A percentile compares a stretch with the other conserved stretches of the same genome.
Conservation (phyloP, 1,284 basidiomycete species). For the Malassezia dermatis region DNA sequence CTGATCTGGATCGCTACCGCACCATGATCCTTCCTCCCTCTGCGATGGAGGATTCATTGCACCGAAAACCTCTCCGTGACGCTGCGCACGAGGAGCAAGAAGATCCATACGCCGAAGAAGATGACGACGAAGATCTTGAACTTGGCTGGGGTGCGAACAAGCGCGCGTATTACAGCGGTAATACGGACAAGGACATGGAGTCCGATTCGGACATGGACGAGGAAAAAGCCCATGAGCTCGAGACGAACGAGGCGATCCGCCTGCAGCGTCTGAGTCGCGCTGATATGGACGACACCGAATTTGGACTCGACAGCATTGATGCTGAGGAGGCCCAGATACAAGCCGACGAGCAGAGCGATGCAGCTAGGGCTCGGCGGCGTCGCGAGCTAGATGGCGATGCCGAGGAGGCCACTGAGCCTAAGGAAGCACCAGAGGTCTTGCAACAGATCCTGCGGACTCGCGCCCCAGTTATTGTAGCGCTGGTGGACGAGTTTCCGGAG, state of each 20-base stretch:
- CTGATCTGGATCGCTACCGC: conserved; percentile 17
- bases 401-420: neutral
- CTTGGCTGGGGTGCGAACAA: conserved; percentile 50
- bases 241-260: conserved; percentile 73
- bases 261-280: conserved; percentile 68
- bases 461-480: conserved; percentile 46
- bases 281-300: conserved; percentile 66
- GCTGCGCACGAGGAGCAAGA: conserved; percentile 48
- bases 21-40: conserved; percentile 7
- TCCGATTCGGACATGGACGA: conserved; percentile 49
- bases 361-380: conserved; percentile 28
- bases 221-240: conserved; percentile 54
- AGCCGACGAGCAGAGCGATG: conserved; percentile 25
- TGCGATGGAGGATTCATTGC: neutral
- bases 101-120: conserved; percentile 55
- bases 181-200: conserved; percentile 36
- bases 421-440: neutral
- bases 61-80: conserved; percentile 22
- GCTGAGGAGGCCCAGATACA: conserved; percentile 22
- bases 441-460: neutral
- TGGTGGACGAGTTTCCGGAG: conserved; percentile 53
- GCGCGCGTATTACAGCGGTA: conserved; percentile 42
- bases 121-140: conserved; percentile 51
- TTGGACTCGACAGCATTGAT: conserved; percentile 64
- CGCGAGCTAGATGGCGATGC: conserved; percentile 25